phyloP scores from a whole-genome alignment of 2,329 filamentous ascomycete genomes.

The Piedraia hortae region DNA sequence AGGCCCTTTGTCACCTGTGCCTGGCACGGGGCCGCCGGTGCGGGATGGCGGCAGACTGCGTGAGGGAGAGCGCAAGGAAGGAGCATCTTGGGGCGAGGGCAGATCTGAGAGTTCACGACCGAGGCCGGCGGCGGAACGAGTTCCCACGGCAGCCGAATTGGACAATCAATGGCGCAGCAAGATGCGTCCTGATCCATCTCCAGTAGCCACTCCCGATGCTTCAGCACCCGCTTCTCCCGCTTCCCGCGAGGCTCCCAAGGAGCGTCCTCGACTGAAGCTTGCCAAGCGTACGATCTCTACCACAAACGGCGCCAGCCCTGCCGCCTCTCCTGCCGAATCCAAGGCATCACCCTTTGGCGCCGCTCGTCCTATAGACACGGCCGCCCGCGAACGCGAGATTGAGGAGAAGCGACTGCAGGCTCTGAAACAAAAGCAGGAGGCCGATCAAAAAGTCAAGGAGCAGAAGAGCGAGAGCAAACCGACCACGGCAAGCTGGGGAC shows the following conservation, averaged over 20 bases:
- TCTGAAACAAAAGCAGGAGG: slow-evolving; percentile 58
- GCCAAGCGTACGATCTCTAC: slow-evolving; percentile 78
- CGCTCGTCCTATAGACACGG: slow-evolving; percentile 80
- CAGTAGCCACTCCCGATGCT: slow-evolving; percentile 40
- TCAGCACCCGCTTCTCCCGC: slow-evolving; percentile 52
- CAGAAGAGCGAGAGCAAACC: slow-evolving; percentile 31
- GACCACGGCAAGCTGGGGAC: slow-evolving; percentile 9
- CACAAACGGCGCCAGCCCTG: slow-evolving; percentile 27
- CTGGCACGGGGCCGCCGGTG: slow-evolving; percentile 16
- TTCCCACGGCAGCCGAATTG: slow-evolving; percentile 65
- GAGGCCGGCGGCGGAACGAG: slow-evolving; percentile 34
- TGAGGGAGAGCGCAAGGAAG: slow-evolving; percentile 27
- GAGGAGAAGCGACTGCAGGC: slow-evolving; percentile 60
- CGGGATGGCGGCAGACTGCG: slow-evolving; percentile 31
- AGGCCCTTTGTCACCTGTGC: slow-evolving; percentile 55
- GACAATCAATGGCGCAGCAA: slow-evolving; percentile 79
- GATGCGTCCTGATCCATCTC: slow-evolving; percentile 64
- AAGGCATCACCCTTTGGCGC: slow-evolving; percentile 88
- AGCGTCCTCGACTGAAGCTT: slow-evolving; percentile 63
- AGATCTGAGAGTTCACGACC: slow-evolving; percentile 47
- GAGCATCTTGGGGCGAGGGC: slow-evolving; percentile 50
- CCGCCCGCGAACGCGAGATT: slow-evolving; percentile 62
- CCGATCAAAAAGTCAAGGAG: slow-evolving; percentile 60
- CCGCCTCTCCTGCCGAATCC: slow-evolving; percentile 22
- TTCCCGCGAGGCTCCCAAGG: slow-evolving; percentile 26